These are phyloP conservation scores for Iberis pinnata DNA, from an alignment of 345 rosid genomes.

Conservation along the genomic window DNA sequence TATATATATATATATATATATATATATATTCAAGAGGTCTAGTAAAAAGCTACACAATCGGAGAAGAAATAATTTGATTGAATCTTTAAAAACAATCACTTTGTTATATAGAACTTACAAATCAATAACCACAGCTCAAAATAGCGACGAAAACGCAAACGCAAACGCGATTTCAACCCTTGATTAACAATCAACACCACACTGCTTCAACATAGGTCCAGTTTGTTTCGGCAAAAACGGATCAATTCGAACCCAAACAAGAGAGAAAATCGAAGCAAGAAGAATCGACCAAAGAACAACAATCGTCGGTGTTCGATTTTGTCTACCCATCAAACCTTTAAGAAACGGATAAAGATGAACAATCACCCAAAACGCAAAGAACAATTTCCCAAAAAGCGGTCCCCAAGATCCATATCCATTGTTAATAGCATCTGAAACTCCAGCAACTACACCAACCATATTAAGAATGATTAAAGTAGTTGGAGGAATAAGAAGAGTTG, in stretches of 20 bases:
- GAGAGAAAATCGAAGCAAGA: slow-evolving; percentile 82
- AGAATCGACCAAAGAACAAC: slow-evolving; percentile 86
- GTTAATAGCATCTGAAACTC: slow-evolving; percentile 78
- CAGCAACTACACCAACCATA: slow-evolving; percentile 91
- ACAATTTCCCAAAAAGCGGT: slow-evolving; percentile 85
- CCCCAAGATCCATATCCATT: slow-evolving; percentile 48
- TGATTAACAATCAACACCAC: slow-evolving; percentile 78
- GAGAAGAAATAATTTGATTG: too few relatives aligned
- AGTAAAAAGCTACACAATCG: too few relatives aligned
- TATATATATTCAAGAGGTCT: too few relatives aligned
- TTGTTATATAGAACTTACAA: not conserved
- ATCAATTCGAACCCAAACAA: slow-evolving; percentile 92
- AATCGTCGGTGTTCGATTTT: slow-evolving; percentile 91
- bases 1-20: too few relatives aligned
- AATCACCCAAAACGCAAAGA: slow-evolving; percentile 89
- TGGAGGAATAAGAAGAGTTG: slow-evolving; percentile 90
- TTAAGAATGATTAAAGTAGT: slow-evolving; percentile 84
- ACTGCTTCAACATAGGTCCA: slow-evolving; percentile 81
- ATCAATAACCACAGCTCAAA: slow-evolving; percentile 10
- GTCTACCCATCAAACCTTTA: slow-evolving; percentile 91
- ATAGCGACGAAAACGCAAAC: slow-evolving; percentile 10
- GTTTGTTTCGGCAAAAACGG: slow-evolving; percentile 89
- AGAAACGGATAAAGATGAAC: slow-evolving; percentile 94
- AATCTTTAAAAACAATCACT: not conserved
- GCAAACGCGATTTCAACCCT: not conserved